These are phyloP conservation scores for Candida mattraensis DNA, from an alignment of 805 yeast species.

Conservation along the genomic window DNA sequence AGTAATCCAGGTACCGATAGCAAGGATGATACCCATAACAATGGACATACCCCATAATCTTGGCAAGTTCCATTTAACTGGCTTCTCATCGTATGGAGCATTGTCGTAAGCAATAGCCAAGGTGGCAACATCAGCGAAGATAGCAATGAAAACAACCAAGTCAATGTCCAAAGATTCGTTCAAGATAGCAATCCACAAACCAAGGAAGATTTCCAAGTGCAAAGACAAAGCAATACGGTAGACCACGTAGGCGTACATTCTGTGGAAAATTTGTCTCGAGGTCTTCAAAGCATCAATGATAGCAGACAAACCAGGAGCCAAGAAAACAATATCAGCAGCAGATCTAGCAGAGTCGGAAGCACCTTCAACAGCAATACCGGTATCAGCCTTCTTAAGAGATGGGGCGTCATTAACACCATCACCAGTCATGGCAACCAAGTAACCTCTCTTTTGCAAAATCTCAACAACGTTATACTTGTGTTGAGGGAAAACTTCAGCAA, in stretches of 20 bases:
- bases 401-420: slow-evolving; percentile 99
- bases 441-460: slow-evolving; percentile 92
- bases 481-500: slow-evolving; percentile 98
- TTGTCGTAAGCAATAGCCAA: slow-evolving; percentile 96
- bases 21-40: slow-evolving; percentile 80
- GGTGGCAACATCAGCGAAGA: slow-evolving; percentile 96
- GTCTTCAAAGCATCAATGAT: slow-evolving; percentile 93
- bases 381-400: slow-evolving; percentile 91
- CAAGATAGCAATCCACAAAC: slow-evolving; percentile 95
- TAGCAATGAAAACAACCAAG: slow-evolving; percentile 93
- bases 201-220: slow-evolving; percentile 92
- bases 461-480: slow-evolving; percentile 96
- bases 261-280: slow-evolving; percentile 96
- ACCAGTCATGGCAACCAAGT: slow-evolving; percentile 99
- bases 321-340: slow-evolving; percentile 94
- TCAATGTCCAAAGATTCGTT: slow-evolving; percentile 84
- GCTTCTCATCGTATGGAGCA: slow-evolving; percentile 90
- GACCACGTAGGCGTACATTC: slow-evolving; percentile 97
- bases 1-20: slow-evolving; percentile 92
- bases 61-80: slow-evolving; percentile 96
- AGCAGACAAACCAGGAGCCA: slow-evolving; percentile 94
- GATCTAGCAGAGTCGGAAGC: slow-evolving; percentile 97
- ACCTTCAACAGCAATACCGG: slow-evolving; percentile 98
- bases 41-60: slow-evolving; percentile 97
- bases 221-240: slow-evolving; percentile 96